Base-by-base conservation (phyloP, 2,329 filamentous ascomycete genomes). In the Zymoseptoria brevis region DNA sequence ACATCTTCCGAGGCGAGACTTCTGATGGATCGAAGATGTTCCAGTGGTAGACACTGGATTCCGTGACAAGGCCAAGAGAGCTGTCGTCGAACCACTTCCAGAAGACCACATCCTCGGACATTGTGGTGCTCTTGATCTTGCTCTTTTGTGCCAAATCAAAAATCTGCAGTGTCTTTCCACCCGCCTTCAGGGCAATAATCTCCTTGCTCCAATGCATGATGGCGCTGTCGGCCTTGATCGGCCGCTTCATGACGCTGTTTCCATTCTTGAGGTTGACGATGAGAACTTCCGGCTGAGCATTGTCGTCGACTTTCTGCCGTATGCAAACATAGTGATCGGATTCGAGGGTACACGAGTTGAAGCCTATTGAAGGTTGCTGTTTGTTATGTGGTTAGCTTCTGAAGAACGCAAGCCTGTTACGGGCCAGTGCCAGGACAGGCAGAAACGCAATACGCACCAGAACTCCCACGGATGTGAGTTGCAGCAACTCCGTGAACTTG, bases 121-220 rank as follows among this genome's bases (percentile, higher is more conserved):
- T 96, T 57, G 88, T 90, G 60, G 92, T 87, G 49, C 93, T 96
- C 83, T 97, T 97, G 71, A 99, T 83, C 82, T 96, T 97, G 76
- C 88, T 85, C 81, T 97, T 99, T 70, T 87, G 84, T 69, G 86
- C 87, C 61, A 99, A 83, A 75, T 99, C 93, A 77, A 99, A 99
- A 75, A 99, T 96, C 80, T 99, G 95, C 62, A 99, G 84, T 67
- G 94, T 99, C 73, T 91, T 85, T 64, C 88, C 88, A 75, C 96
- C 90, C 54, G 94, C 93, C 79, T 96, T 96, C 68, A 99, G 84
- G 64, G 95, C 94, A 72, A 99, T 97, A 75, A 99, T 90, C 76
- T 96, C 90, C 75, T 88, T 89, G 69, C 83, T 87, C 90, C 90
- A 96, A 84, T 99, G 94, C 94, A 99, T 97, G 75, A 99, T 96